Evolutionary conservation across 371 early-diverging fungal genomes (phyloP).

Genomic region (Lichtheimia ramosa): DNA sequence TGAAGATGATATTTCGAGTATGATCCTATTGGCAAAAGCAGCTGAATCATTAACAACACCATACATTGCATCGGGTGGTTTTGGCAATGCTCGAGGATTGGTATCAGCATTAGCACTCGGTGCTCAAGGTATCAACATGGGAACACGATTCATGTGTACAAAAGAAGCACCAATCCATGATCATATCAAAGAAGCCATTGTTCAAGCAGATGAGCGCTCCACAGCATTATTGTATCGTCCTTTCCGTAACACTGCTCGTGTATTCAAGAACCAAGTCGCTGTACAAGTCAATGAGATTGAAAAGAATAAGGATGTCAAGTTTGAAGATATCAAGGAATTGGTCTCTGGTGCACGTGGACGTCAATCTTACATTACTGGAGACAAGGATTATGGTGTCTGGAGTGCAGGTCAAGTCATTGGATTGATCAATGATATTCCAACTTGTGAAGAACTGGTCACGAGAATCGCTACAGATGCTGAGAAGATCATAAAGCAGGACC

Average conservation of each 20-base stretch:
- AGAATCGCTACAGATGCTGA: conserved; percentile 64
- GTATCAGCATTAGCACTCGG: conserved; percentile 75
- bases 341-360: conserved; percentile 74
- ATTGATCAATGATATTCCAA: conserved; percentile 76
- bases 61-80: conserved; percentile 80
- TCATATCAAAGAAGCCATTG: conserved; percentile 75
- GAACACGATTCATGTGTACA: conserved; percentile 84
- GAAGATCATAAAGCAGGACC: conserved; percentile 29
- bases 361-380: conserved; percentile 69
- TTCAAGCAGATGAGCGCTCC: conserved; percentile 66
- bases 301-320: conserved; percentile 57
- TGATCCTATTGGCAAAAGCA: conserved; percentile 75
- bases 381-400: conserved; percentile 76
- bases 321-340: conserved; percentile 67
- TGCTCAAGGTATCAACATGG: conserved; percentile 77
- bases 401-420: conserved; percentile 78
- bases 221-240: conserved; percentile 75
- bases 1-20: conserved; percentile 76
- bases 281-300: conserved; percentile 70
- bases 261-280: conserved; percentile 75
- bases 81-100: conserved; percentile 72
- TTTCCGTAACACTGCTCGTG: conserved; percentile 77
- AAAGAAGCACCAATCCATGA: conserved; percentile 72
- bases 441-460: conserved; percentile 61
- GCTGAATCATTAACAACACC: conserved; percentile 64